Base-by-base conservation (phyloP, 495 filamentous ascomycete genomes). In the Bryoglossum gracile region DNA sequence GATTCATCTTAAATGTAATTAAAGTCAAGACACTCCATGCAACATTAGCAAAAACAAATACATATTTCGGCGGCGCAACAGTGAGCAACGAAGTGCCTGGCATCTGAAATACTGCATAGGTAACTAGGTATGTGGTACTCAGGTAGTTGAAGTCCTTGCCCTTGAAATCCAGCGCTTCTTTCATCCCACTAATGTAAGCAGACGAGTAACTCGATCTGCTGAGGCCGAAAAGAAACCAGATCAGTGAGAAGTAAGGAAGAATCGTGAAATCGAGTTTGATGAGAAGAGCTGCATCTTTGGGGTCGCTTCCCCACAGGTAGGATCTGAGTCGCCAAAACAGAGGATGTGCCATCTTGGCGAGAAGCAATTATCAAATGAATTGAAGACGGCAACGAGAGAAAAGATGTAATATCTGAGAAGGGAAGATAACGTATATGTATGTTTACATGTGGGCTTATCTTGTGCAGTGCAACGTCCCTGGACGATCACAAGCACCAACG, bases 131-230 rank as follows among this genome's bases (percentile, higher is more conserved):
- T 1, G 62, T 61, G 4, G 65, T 68, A 17, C 43, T 66, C 65
- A 68, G 64, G 28, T 68, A 68, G 37, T 66, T 68, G 46, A 63
- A 68, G 8, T 65, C 60, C 30, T 66, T 68, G 1, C 65, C 63
- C 23, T 66, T 37, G 25, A 68, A 68, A 10, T 53, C 26, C 0
- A 68, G 50, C 0, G 59, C 65, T 47, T 66, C 63, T 25, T 62
- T 62, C 63, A 68, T 68, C 2, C 63, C 63, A 40, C 63, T 66
- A 43, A 66, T 66, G 45, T 68, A 68, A 1, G 65, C 65, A 8
- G 63, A 62, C 14, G 62, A 65, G 30, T 68, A 68, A 39, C 65
- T 68, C 17, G 65, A 53, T 19, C 65, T 55, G 0, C 63, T 69
- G 17, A 69, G 26, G 18, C 42, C 42, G 14, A 45, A 45, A 16